Conservation (phyloP, 495 filamentous ascomycete genomes). For the Podospora anserina region DNA sequence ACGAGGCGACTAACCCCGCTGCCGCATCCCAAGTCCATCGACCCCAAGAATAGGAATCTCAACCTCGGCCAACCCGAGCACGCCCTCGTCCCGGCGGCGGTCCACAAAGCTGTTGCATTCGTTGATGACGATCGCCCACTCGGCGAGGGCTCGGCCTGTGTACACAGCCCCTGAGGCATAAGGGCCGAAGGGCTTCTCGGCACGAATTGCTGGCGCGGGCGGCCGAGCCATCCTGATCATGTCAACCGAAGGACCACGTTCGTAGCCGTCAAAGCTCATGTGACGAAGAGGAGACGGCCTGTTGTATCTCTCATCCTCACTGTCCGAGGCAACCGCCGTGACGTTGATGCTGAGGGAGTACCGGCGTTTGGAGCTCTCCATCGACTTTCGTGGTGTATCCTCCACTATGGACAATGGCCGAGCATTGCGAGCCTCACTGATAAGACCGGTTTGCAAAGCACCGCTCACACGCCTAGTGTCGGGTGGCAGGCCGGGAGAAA, state of each 20-base stretch:
- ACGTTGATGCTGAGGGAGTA: conserved; percentile 26
- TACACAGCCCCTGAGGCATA: conserved; percentile 58
- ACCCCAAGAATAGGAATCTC: conserved; percentile 87
- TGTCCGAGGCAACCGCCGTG: conserved; percentile 10
- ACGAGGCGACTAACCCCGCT: conserved; percentile 16
- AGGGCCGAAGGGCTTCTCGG: conserved; percentile 39
- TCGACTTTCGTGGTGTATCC: conserved; percentile 14
- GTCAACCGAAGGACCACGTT: conserved; percentile 18
- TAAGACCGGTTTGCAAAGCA: conserved; percentile 40
- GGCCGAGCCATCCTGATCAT: conserved; percentile 12
- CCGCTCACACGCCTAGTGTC: conserved; percentile 45
- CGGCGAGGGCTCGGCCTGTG: conserved; percentile 80
- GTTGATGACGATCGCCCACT: conserved; percentile 79
- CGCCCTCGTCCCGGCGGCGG: conserved; percentile 78
- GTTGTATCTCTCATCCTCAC: conserved; percentile 13
- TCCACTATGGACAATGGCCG: conserved; percentile 24
- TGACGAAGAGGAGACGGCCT: conserved; percentile 12
- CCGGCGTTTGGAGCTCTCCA: conserved; percentile 14
- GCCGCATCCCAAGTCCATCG: conserved; percentile 69
- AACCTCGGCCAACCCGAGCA: conserved; percentile 67
- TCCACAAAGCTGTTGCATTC: conserved; percentile 95
- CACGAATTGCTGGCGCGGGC: conserved; percentile 25
- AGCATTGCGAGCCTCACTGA: conserved; percentile 47
- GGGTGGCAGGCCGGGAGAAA: conserved; percentile 40
- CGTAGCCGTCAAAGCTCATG: conserved; percentile 18